Evolutionary conservation across 176 grass and related monocot species (phyloP).

Genomic region (Rhynchospora pubera): DNA sequence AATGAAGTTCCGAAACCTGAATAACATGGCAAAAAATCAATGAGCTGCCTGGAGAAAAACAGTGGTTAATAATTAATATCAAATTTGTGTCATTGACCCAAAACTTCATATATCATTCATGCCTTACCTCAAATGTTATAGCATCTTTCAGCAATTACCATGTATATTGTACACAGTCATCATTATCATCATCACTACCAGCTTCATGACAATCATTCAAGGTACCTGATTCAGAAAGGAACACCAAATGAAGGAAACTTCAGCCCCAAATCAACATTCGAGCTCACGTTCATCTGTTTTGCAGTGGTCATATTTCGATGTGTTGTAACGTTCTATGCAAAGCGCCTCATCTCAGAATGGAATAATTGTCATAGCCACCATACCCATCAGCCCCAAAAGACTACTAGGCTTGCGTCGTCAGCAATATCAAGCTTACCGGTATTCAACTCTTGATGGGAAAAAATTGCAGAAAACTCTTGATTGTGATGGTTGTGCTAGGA

Average conservation of each 20-base stretch:
- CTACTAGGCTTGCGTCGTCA: neutral
- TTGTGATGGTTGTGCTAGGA: too few relatives aligned
- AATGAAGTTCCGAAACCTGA: too few relatives aligned
- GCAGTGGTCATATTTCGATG: neutral
- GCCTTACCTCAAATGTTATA: neutral
- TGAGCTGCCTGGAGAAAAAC: neutral
- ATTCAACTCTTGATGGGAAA: too few relatives aligned
- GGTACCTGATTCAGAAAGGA: neutral
- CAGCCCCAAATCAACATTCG: neutral
- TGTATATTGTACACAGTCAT: neutral
- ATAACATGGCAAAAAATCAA: too few relatives aligned
- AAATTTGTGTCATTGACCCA: neutral
- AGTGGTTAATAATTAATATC: neutral
- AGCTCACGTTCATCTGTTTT: neutral
- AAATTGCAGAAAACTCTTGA: too few relatives aligned
- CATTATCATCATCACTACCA: neutral
- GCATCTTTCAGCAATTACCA: neutral
- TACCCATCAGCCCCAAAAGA: neutral
- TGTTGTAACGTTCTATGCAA: neutral
- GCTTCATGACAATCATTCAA: neutral
- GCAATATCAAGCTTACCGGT: neutral
- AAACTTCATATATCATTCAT: neutral
- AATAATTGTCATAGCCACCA: neutral
- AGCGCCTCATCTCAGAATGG: conserved; percentile 2
- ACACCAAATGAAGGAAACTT: neutral